Base-by-base conservation (phyloP, 1,284 basidiomycete species). In the Phenoliferia sp. region DNA sequence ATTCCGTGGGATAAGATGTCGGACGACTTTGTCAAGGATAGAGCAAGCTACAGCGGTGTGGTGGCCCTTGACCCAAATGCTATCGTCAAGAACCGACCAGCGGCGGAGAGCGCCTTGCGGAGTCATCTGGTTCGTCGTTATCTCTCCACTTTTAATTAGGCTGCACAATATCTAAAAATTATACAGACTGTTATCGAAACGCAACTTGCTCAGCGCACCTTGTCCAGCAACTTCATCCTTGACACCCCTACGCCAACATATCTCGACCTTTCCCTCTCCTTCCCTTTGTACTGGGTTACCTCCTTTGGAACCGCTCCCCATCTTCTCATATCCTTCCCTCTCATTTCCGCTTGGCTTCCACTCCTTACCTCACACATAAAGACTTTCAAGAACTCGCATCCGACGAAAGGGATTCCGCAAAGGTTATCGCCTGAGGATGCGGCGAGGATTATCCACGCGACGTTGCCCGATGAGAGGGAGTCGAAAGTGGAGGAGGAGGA, bases 191-290 rank as follows among this genome's bases (percentile, higher is more conserved):
- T 64, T 31, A 39, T 52, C 59, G 66, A 54, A 35, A 29, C 50
- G 35, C 61, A 57, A 44, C 64, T 59, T 15, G 35, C 61, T 28
- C 19, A 35, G 22, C 44, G 32, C 22, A 16, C 52, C 61, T 35
- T 28, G 16, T 28, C 50, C 16, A 22, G 34, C n/a, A 44, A 48
- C 22, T 69, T 63, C 50, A 28, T 69, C 44, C 56, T 67, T 35
- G 31, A 62, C 31, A 69, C 65, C 16, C 36, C 60, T n/a, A 32
- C 55, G 6, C 59, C 66, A 16, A 61, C 59, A 36, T 67, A 66
- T 62, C 28, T 69, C 17, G 68, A 69, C 55, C 54, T 67, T 28
- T 67, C 68, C 4, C 52, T 67, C n/a, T 69, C 54, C 59, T 67
- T 67, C 59, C 26, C 59, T 35, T 59, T 67, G 35, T 26, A 60